Percentiles rank a stretch among this genome's conserved stretches.
Evolutionary conservation across 1,284 basidiomycete species (phyloP).

Genomic region (Ustilago shanxiensis): DNA sequence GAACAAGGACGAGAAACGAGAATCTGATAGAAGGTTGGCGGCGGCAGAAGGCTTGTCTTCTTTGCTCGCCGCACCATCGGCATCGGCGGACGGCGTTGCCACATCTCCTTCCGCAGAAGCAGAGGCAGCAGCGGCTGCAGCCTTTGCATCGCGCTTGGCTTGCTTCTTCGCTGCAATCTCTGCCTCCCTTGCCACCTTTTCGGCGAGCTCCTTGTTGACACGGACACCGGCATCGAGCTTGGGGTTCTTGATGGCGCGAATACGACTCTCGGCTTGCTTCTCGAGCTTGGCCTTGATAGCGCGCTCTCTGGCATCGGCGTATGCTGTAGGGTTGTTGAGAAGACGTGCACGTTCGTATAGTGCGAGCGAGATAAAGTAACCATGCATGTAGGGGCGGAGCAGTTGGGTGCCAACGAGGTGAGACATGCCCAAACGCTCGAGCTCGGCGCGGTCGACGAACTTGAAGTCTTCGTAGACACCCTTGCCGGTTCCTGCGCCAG

Average conservation of each 20-base stretch:
- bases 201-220: constrained; percentile 92
- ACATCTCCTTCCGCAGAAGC: constrained; percentile 58
- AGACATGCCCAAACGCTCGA: constrained; percentile 80
- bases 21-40: constrained; percentile 79
- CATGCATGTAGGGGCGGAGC: constrained; percentile 99
- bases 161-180: constrained; percentile 76
- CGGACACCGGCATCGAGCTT: constrained; percentile 73
- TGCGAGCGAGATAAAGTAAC: constrained; percentile 95
- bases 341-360: constrained; percentile 95
- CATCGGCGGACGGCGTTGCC: constrained; percentile 70
- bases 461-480: constrained; percentile 93
- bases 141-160: constrained; percentile 45
- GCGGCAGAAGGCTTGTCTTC: constrained; percentile 31
- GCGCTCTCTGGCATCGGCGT: constrained; percentile 91
- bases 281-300: constrained; percentile 89
- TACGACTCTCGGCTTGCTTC: constrained; percentile 90
- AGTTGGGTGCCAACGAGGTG: constrained; percentile 93
- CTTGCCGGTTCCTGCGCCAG: constrained; percentile 65
- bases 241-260: constrained; percentile 74
- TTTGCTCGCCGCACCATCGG: constrained; percentile 66
- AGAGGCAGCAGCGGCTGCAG: constrained; percentile 27
- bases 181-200: constrained; percentile 82
- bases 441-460: constrained; percentile 89
- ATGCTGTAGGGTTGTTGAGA: constrained; percentile 95
- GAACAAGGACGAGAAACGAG: constrained; percentile 91